phyloP scores from a whole-genome alignment of 2,329 filamentous ascomycete genomes.

The Kalmusia sp. region DNA sequence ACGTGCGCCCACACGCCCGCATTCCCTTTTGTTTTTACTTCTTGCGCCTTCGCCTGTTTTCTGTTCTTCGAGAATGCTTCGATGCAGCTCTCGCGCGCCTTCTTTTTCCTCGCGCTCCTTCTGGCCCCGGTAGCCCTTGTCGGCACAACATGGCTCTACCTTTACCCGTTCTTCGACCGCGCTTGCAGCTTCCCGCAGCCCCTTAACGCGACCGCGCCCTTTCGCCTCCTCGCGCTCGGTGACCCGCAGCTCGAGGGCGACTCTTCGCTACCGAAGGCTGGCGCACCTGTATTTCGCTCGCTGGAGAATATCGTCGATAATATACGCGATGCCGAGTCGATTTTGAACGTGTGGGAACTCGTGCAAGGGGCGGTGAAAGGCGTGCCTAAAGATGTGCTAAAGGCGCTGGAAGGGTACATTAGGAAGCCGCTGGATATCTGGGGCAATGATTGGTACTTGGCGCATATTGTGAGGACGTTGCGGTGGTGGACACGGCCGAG shows the following conservation, averaged over 20 bases:
- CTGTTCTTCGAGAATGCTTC: conserved; percentile 43
- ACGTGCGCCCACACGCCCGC: conserved; percentile 5
- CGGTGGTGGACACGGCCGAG: conserved; percentile 86
- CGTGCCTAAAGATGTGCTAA: conserved; percentile 67
- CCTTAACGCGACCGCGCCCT: conserved; percentile 66
- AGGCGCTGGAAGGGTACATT: conserved; percentile 65
- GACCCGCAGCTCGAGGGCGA: conserved; percentile 96
- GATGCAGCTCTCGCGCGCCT: conserved; percentile 59
- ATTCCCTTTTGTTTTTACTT: not conserved
- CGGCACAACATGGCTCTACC: conserved; percentile 80
- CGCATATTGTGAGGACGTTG: conserved; percentile 86
- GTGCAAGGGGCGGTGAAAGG: conserved; percentile 23
- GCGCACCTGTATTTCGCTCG: conserved; percentile 47
- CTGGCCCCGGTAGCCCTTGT: conserved; percentile 72
- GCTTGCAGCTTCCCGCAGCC: conserved; percentile 78
- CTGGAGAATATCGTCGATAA: conserved; percentile 43
- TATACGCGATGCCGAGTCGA: conserved; percentile 25
- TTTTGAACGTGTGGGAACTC: conserved; percentile 12
- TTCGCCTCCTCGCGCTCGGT: conserved; percentile 84
- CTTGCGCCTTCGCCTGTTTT: not conserved
- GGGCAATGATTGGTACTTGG: conserved; percentile 94
- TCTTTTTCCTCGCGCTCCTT: conserved; percentile 55
- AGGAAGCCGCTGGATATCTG: conserved; percentile 86
- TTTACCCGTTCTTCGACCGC: conserved; percentile 78
- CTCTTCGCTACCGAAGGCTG: conserved; percentile 71